These are phyloP conservation scores for Anisogramma anomala DNA, from an alignment of 2,329 filamentous ascomycete species.

Conservation along the genomic window DNA sequence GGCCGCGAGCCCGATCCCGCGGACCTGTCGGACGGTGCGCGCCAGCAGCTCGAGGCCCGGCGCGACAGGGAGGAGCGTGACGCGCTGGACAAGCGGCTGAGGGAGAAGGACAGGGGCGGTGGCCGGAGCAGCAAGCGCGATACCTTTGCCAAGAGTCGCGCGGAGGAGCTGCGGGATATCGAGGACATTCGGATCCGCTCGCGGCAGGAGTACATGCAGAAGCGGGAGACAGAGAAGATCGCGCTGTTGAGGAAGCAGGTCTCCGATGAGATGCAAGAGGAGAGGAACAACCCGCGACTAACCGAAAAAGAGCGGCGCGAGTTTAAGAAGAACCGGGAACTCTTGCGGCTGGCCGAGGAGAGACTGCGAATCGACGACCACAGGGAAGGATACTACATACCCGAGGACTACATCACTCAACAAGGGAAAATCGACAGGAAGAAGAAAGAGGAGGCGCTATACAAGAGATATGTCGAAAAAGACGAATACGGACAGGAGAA, in stretches of 20 bases:
- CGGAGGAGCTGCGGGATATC: constrained; percentile 56
- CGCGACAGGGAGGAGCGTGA: constrained; percentile 65
- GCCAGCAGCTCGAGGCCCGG: constrained; percentile 45
- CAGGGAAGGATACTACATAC: constrained; percentile 82
- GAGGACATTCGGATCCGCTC: constrained; percentile 70
- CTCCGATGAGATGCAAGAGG: constrained; percentile 71
- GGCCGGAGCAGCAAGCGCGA: constrained; percentile 50
- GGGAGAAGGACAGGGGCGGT: constrained; percentile 56
- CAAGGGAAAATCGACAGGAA: constrained; percentile 80
- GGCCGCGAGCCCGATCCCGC: constrained; percentile 28
- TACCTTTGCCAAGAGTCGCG: constrained; percentile 46
- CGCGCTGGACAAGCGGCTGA: constrained; percentile 66
- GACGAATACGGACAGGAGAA: constrained; percentile 82
- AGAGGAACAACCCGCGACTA: constrained; percentile 62
- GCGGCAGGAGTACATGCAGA: constrained; percentile 85
- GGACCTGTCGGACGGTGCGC: constrained; percentile 49
- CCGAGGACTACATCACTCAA: constrained; percentile 89
- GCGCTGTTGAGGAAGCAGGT: constrained; percentile 85
- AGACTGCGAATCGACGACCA: constrained; percentile 81
- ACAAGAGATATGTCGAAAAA: constrained; percentile 78
- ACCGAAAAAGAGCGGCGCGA: constrained; percentile 73
- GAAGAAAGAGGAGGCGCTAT: constrained; percentile 80
- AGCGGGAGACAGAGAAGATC: constrained; percentile 76
- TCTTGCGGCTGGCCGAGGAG: constrained; percentile 72
- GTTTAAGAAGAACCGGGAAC: constrained; percentile 78